phyloP scores from a whole-genome alignment of 495 filamentous ascomycete genomes.

The Penicillium fimorum region DNA sequence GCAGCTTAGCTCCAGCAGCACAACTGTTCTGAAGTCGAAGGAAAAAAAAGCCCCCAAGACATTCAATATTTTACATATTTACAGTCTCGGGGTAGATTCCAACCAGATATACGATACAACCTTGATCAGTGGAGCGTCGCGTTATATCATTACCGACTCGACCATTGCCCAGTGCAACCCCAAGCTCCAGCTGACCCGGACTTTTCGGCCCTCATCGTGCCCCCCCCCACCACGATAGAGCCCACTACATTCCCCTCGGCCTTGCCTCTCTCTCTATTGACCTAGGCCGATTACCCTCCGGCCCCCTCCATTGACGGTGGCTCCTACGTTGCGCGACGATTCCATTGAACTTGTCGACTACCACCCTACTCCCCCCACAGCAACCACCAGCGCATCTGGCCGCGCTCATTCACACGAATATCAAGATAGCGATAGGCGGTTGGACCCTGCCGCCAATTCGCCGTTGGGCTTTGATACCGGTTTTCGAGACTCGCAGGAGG shows the following conservation, averaged over 20 bases:
- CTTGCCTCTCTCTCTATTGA: constrained; percentile 14
- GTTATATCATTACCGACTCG: constrained; percentile 15
- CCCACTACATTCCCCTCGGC: constrained; percentile 12
- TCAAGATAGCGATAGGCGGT: constrained; percentile 1
- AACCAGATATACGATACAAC: background rate
- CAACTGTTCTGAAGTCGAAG: constrained; percentile 22
- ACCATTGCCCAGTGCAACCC: constrained; percentile 26
- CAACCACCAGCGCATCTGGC: constrained; percentile 8
- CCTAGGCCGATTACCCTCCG: constrained; percentile 21
- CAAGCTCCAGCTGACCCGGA: constrained; percentile 24
- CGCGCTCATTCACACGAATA: constrained; percentile 8
- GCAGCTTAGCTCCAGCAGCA: constrained; percentile 13
- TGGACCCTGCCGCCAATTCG: constrained; percentile 17
- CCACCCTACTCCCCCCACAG: constrained; percentile 22
- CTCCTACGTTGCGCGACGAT: constrained; percentile 23
- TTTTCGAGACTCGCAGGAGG: constrained; percentile 12
- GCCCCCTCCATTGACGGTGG: constrained; percentile 29
- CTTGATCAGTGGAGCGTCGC: background rate
- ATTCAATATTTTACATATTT: background rate
- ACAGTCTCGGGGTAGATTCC: constrained; percentile 16
- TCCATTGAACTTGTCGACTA: constrained; percentile 43
- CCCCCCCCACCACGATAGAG: constrained; percentile 23
- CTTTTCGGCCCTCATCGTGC: constrained; percentile 16
- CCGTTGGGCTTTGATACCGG: constrained; percentile 10
- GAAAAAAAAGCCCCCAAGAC: constrained; percentile 3